Evolutionary conservation across 2,329 filamentous ascomycete genomes (phyloP).

Genomic region (Leptographium flavum): DNA sequence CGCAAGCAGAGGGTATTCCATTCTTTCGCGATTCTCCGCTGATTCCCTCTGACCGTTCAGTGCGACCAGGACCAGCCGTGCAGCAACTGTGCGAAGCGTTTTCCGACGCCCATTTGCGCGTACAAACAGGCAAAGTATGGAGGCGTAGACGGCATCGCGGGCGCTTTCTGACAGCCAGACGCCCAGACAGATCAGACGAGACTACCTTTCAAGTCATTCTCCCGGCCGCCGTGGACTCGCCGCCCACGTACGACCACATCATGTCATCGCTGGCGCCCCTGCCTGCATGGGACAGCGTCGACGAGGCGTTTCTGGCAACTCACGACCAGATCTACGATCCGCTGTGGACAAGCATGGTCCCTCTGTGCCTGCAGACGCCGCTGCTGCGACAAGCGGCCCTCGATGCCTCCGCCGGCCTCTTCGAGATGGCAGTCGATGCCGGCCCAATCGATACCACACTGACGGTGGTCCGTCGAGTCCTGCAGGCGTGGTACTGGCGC

Average conservation of each 20-base stretch:
- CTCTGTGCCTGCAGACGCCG: slow-evolving; percentile 33
- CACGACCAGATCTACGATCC: too few species aligned
- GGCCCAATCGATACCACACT: slow-evolving; percentile 29
- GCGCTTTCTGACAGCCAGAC: slow-evolving; percentile 1
- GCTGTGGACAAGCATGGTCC: too few species aligned
- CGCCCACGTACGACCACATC: too few species aligned
- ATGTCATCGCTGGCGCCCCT: too few species aligned
- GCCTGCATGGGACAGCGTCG: too few species aligned
- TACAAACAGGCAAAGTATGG: slow-evolving; percentile 21
- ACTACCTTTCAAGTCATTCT: slow-evolving; percentile 15
- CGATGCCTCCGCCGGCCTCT: slow-evolving; percentile 35
- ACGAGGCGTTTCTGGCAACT: too few species aligned
- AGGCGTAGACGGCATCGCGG: too few species aligned
- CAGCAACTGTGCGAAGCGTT: slow-evolving; percentile 36
- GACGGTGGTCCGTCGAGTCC: slow-evolving; percentile 31
- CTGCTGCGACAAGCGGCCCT: slow-evolving; percentile 33
- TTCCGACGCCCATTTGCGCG: slow-evolving; percentile 35
- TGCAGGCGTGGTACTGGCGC: slow-evolving; percentile 42
- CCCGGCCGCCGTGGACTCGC: too few species aligned
- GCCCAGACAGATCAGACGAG: slow-evolving; percentile 10
- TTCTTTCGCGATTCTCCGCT: not conserved
- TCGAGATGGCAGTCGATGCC: slow-evolving; percentile 11
- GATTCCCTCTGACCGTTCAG: slow-evolving; percentile 16
- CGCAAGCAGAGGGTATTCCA: slow-evolving; percentile 30
- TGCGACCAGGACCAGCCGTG: slow-evolving; percentile 41